Evolutionary conservation across 495 filamentous ascomycete genomes (phyloP).

Genomic region (Aspergillus sclerotioniger): DNA sequence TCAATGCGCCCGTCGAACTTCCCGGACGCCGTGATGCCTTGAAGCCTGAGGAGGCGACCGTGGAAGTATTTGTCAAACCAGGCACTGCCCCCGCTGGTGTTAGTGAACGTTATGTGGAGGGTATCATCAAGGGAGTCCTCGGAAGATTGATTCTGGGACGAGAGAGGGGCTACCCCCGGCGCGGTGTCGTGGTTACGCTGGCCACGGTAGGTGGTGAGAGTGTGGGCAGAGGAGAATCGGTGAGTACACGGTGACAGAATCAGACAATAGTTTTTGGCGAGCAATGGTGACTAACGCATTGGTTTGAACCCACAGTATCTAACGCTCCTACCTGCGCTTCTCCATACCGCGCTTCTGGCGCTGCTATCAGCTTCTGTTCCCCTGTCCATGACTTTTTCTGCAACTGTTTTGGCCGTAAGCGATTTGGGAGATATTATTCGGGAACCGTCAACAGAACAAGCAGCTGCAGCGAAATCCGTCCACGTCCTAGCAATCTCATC

Average conservation of each 20-base stretch:
- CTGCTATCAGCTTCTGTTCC: slow-evolving; percentile 75
- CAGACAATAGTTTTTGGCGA: neutral
- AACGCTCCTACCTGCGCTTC: slow-evolving; percentile 67
- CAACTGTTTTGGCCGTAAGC: slow-evolving; percentile 61
- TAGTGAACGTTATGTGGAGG: slow-evolving; percentile 61
- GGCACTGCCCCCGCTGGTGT: slow-evolving; percentile 63
- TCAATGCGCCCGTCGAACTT: slow-evolving; percentile 92
- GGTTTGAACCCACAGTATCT: slow-evolving; percentile 57
- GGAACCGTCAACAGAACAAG: slow-evolving; percentile 54
- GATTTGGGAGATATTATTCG: slow-evolving; percentile 47
- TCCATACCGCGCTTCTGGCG: slow-evolving; percentile 71
- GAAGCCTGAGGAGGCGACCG: slow-evolving; percentile 80
- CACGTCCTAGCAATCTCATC: slow-evolving; percentile 79
- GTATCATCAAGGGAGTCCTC: slow-evolving; percentile 30
- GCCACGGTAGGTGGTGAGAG: slow-evolving; percentile 49
- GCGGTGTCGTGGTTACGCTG: slow-evolving; percentile 45
- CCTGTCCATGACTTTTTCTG: slow-evolving; percentile 64
- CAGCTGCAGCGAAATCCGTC: slow-evolving; percentile 60
- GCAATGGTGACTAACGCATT: slow-evolving; percentile 11
- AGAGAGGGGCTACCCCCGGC: slow-evolving; percentile 35
- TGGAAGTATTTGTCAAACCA: slow-evolving; percentile 89
- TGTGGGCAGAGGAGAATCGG: slow-evolving; percentile 65
- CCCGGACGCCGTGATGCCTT: slow-evolving; percentile 72
- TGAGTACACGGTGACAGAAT: slow-evolving; percentile 47
- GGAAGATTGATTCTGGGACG: slow-evolving; percentile 34